These are phyloP conservation scores for Cystobasidium onofrii DNA, from an alignment of 768 basidiomycete genomes.

Conservation along the genomic window DNA sequence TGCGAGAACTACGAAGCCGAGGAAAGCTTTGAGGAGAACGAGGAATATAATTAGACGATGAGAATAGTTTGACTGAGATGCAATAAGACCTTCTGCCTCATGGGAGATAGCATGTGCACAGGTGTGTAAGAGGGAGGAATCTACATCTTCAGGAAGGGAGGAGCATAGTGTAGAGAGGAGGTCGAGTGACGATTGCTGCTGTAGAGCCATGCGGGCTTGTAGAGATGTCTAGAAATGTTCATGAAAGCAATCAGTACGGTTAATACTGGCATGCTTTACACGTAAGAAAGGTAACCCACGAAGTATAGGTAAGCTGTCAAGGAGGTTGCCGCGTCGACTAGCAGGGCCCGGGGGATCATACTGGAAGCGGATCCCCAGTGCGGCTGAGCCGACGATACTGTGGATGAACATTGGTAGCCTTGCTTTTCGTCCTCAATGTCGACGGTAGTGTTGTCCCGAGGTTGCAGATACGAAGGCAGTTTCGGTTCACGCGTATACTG, in stretches of 20 bases:
- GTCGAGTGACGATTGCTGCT: conserved; percentile 7
- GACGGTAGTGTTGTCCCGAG: neutral
- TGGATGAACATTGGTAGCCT: neutral
- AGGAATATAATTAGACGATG: neutral
- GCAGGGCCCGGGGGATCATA: conserved; percentile 26
- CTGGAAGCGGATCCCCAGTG: neutral
- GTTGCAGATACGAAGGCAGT: neutral
- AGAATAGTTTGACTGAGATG: neutral
- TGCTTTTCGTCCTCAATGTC: neutral
- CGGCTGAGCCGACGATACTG: neutral
- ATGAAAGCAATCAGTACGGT: neutral
- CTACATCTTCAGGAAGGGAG: conserved; percentile 5
- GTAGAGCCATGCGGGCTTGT: conserved; percentile 29
- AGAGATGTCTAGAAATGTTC: conserved; percentile 15
- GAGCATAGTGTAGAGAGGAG: conserved; percentile 2
- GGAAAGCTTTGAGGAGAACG: conserved; percentile 18
- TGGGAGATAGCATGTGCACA: conserved; percentile 15
- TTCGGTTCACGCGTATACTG: conserved; percentile 9
- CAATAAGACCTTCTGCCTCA: neutral
- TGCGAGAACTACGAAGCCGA: neutral
- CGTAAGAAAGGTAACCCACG: conserved; percentile 1
- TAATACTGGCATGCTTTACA: neutral
- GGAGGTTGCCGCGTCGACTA: conserved; percentile 28
- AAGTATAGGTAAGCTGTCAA: conserved; percentile 29
- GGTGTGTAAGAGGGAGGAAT: neutral